Evolutionary conservation across 352 stramenopile genomes (phyloP).

Genomic region (Globisporangium uncinulatum): DNA sequence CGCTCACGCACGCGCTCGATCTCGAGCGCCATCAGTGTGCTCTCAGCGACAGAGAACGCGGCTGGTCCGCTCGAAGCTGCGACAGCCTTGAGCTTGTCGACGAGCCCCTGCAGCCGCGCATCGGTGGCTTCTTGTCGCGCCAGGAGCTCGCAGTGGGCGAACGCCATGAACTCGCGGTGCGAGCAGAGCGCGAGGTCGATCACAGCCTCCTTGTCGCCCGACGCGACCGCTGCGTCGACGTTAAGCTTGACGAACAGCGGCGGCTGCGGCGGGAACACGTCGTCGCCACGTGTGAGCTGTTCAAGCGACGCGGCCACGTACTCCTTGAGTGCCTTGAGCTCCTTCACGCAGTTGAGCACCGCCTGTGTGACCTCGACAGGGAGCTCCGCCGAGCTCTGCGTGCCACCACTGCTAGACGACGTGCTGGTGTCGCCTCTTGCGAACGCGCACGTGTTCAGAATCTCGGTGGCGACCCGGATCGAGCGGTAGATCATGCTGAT

Average conservation of each 20-base stretch:
- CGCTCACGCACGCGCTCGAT: slow-evolving; percentile 26
- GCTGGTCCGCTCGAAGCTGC: background rate
- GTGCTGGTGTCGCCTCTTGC: background rate
- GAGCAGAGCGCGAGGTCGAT: slow-evolving; percentile 53
- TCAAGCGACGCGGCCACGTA: slow-evolving; percentile 58
- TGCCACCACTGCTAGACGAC: background rate
- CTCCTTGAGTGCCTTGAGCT: slow-evolving; percentile 69
- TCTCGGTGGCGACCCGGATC: slow-evolving; percentile 63
- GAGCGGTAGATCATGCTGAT: slow-evolving; percentile 60
- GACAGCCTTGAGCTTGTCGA: slow-evolving; percentile 22
- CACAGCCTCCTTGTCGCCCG: slow-evolving; percentile 31
- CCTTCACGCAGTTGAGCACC: slow-evolving; percentile 58
- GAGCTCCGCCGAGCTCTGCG: slow-evolving; percentile 21
- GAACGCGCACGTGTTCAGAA: slow-evolving; percentile 47
- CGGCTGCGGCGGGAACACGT: slow-evolving; percentile 15
- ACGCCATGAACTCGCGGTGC: slow-evolving; percentile 55
- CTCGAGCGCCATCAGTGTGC: slow-evolving; percentile 37
- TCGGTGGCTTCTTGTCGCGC: slow-evolving; percentile 21
- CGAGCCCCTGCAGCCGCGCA: slow-evolving; percentile 19
- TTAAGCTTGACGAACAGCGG: slow-evolving; percentile 17
- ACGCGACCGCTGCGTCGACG: slow-evolving; percentile 13
- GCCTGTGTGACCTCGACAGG: slow-evolving; percentile 52
- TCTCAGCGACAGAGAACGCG: slow-evolving; percentile 30
- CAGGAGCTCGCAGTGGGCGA: slow-evolving; percentile 30
- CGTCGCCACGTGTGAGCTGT: slow-evolving; percentile 23